Evolutionary conservation across 2,329 filamentous ascomycete genomes (phyloP).

Genomic region (Claviceps monticola): DNA sequence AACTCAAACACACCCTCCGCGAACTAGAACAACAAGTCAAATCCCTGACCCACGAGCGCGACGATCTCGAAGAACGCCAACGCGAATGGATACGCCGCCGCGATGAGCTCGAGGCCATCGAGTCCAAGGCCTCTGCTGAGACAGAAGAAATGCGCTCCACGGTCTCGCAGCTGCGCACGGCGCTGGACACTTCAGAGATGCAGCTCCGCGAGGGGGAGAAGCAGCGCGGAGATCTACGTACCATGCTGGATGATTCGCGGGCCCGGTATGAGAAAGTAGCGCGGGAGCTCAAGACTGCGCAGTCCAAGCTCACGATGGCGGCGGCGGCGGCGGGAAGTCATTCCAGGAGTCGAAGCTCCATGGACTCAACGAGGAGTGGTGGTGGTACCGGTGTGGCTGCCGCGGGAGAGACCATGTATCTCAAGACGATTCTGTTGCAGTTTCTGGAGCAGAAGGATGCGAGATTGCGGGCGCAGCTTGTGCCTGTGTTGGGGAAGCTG

Average conservation of each 20-base stretch:
- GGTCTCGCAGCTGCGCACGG: conserved; percentile 62
- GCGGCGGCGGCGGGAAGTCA: conserved; percentile 20
- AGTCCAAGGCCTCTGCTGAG: conserved; percentile 58
- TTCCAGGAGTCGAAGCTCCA: conserved; percentile 28
- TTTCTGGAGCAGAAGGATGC: conserved; percentile 73
- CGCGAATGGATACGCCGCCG: conserved; percentile 60
- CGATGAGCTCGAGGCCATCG: conserved; percentile 60
- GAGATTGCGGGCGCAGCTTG: conserved; percentile 59
- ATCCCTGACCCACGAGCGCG: conserved; percentile 56
- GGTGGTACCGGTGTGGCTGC: conserved; percentile 11
- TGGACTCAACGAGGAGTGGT: conserved; percentile 24
- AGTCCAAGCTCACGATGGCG: conserved; percentile 29
- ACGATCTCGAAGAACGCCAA: conserved; percentile 61
- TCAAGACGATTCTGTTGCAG: conserved; percentile 71
- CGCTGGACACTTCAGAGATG: conserved; percentile 76
- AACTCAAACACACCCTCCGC: conserved; percentile 62
- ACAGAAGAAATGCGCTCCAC: conserved; percentile 61
- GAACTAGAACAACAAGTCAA: conserved; percentile 71
- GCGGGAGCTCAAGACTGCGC: conserved; percentile 45
- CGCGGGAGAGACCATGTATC: conserved; percentile 44
- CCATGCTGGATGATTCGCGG: conserved; percentile 64
- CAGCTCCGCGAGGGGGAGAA: conserved; percentile 74
- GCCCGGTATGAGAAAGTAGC: conserved; percentile 65
- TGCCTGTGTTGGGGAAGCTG: conserved; percentile 64
- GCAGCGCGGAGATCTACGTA: conserved; percentile 62